A percentile compares a stretch with the other conserved stretches of the same genome.
Evolutionary conservation across 805 yeast species (phyloP).

Genomic region (Yarrowia sp.): DNA sequence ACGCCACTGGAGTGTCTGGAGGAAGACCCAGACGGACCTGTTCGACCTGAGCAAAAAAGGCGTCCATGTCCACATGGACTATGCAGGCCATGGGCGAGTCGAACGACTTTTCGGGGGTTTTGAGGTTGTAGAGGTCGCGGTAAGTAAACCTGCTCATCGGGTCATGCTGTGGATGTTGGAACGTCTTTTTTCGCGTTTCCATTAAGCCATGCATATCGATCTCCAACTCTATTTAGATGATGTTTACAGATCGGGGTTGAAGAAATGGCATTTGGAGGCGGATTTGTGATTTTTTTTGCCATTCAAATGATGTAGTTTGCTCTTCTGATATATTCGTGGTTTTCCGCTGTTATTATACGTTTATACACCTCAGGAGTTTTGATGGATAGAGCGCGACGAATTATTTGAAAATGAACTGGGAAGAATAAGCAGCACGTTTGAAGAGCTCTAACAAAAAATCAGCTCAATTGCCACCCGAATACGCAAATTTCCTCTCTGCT

Average conservation of each 20-base stretch:
- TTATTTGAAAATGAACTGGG: too few relatives aligned
- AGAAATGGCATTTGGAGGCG: neutral
- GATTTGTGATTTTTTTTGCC: neutral
- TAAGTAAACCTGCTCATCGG: conserved; percentile 27
- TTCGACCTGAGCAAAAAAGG: conserved; percentile 94
- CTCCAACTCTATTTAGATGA: neutral
- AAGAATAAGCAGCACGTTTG: too few relatives aligned
- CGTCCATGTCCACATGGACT: conserved; percentile 87
- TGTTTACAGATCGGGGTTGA: neutral
- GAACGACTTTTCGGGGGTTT: conserved; percentile 44
- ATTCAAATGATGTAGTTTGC: too few relatives aligned
- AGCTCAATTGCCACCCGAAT: neutral
- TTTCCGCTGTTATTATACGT: too few relatives aligned
- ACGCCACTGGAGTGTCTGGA: conserved; percentile 78
- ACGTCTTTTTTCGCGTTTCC: neutral
- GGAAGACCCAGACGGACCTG: conserved; percentile 67
- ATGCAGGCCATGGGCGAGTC: conserved; percentile 71
- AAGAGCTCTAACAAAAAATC: too few relatives aligned
- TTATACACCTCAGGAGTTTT: too few relatives aligned
- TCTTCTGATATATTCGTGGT: too few relatives aligned
- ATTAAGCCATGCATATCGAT: neutral
- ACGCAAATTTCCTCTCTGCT: neutral
- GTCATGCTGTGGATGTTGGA: neutral
- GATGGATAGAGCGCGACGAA: too few relatives aligned
- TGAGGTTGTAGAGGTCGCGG: conserved; percentile 31